Base-by-base conservation (phyloP, 495 filamentous ascomycete genomes). In the Parmelia sp. region DNA sequence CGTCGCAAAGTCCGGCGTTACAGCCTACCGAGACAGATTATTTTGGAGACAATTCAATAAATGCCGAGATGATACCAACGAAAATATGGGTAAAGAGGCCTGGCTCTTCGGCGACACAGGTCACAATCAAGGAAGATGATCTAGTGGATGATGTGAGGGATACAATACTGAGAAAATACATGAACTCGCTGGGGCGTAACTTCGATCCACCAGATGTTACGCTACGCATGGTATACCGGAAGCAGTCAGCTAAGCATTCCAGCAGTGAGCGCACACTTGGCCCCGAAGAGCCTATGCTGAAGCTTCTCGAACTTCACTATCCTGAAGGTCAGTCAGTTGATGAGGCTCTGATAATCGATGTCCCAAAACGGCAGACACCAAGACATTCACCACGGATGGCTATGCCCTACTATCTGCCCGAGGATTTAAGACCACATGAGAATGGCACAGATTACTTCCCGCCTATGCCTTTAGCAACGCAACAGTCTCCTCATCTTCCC, bases 61-160 rank as follows among this genome's bases (percentile, higher is more conserved):
- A 57, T 57, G 72, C 78, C 44, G 71, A 68, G 47, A 89, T 89
- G 84, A 75, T 84, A 63, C 83, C 90, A 71, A 96, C 92, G 80
- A 96, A 94, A 80, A 86, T 97, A 65, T 98, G 94, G 94, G 94
- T 97, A 67, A 92, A 87, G 77, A 82, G 94, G 65, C 87, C 87
- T 17, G 83, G 86, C 64, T 90, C 84, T 49, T 96, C 92, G 47
- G 86, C 94, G 62, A 98, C 94, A 31, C 77, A 92, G 67, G 88
- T 98, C 45, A 86, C 88, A 55, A 89, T 95, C 67, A 80, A 84
- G 64, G 89, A 93, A 70, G 91, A 96, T 71, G 90, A 95, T 69
- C 74, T 98, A 74, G 94, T 97, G 25, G 94, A 98, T 71, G 95
- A 97, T 77, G 87, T 96, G 60, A 86, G 92, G 62, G 95, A 97